A percentile compares a stretch with the other conserved stretches of the same genome.
Conservation (phyloP, 2,329 filamentous ascomycete species). For the Penicillium brasilianum region DNA sequence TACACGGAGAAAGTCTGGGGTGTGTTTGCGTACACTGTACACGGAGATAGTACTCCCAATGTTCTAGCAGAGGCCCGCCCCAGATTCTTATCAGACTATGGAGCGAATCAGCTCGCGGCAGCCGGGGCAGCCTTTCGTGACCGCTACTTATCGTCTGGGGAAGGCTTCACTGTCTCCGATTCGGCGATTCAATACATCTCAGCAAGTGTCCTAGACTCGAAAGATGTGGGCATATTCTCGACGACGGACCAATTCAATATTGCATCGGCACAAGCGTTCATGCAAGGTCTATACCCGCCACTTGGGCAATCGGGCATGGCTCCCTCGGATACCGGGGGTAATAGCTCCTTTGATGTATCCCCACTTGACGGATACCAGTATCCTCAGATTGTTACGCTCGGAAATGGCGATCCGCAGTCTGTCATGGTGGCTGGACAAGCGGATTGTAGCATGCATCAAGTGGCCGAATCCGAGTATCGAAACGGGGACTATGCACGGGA, state of each 20-base stretch:
- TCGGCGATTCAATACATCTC: conserved; percentile 53
- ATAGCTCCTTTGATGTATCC: conserved; percentile 52
- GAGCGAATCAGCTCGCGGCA: conserved; percentile 59
- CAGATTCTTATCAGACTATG: conserved; percentile 56
- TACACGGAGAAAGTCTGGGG: conserved; percentile 48
- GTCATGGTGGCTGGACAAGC: conserved; percentile 56
- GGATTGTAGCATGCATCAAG: conserved; percentile 49
- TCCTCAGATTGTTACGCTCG: conserved; percentile 53
- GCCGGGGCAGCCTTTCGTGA: conserved; percentile 58
- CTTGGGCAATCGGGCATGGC: conserved; percentile 40
- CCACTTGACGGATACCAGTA: conserved; percentile 65
- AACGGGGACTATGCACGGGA: conserved; percentile 47
- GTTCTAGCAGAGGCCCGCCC: conserved; percentile 38
- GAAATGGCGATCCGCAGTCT: conserved; percentile 55
- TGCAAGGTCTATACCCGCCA: conserved; percentile 66
- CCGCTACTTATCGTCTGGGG: conserved; percentile 54
- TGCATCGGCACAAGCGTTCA: conserved; percentile 63
- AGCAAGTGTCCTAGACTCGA: conserved; percentile 49
- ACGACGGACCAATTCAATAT: conserved; percentile 54
- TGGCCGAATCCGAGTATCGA: conserved; percentile 48
- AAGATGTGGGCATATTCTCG: conserved; percentile 56
- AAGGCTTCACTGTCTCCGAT: conserved; percentile 29
- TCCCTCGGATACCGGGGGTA: conserved; percentile 49
- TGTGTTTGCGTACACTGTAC: conserved; percentile 59
- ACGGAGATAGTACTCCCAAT: conserved; percentile 61